Base-by-base conservation (phyloP, 164 flowering plant species). In the Chloranthus sessilifolius region DNA sequence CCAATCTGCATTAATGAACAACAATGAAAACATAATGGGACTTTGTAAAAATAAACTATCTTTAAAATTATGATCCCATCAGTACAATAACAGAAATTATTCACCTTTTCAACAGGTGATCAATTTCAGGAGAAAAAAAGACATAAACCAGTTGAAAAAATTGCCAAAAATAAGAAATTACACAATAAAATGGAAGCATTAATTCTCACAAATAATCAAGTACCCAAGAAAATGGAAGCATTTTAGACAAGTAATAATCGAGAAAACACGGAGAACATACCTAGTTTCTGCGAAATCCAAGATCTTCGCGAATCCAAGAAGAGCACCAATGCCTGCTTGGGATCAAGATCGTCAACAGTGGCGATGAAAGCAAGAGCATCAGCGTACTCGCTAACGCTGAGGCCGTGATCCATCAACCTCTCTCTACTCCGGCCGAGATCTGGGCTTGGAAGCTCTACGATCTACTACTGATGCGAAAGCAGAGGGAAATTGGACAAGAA, bases 341-440 rank as follows among this genome's bases (percentile, higher is more conserved):
- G 94, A 2, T 69, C 70, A 4, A 88, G 78, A 38, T 79, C 94
- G 47, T 92, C 98, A 17, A 82, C 73, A 21, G 85, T 80, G 0
- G 94, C 78, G n/a, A 74, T 82, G 0, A 89, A 94, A 11, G 95
- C 82, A 22, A 92, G 61, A 0, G 98, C 96, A 66, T 92, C 95
- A 0, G 88, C 94, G 51, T 80, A 88, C n/a, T 77, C 84, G 7
- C 50, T 55, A 20, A 86, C 60, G 12, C 55, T 65, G 7, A 83
- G 67, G 1, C 73, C 87, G 3, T 44, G 72, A 63, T 77, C 88
- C 64, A 78, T 42, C 66, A 92, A 62, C 41, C 94, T 65, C 66
- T 92, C 98, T 0, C 81, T 70, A 42, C 88, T 66, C 66, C 88
- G 66, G 76, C 82, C 6, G 96, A 88, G 64, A 88, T 92, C 80